phyloP scores from a whole-genome alignment of 805 yeast species.

The Monosporozyma aquatica region DNA sequence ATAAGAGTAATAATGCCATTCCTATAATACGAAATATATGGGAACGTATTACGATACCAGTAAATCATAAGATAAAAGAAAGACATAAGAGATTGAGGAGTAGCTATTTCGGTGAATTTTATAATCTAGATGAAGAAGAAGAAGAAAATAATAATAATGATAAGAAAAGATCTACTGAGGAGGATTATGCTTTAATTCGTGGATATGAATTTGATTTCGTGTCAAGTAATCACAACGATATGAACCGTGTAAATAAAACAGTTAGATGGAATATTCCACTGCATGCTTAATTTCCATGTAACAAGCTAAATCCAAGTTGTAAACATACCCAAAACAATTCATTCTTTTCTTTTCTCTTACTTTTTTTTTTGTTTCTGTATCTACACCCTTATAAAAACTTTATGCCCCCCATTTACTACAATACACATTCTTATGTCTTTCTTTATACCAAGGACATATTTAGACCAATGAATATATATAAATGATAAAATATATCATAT shows the following conservation, averaged over 20 bases:
- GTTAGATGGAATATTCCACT: conserved; percentile 7
- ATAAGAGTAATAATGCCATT: conserved; percentile 6
- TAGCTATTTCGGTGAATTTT: conserved; percentile 12
- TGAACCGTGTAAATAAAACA: neutral
- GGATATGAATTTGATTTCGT: conserved; percentile 19
- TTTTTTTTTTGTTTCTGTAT: too few species aligned
- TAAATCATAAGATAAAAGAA: conserved; percentile 20
- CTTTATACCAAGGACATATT: too few species aligned
- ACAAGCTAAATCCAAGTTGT: too few species aligned
- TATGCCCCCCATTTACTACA: too few species aligned
- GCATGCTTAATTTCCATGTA: neutral
- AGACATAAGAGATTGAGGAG: conserved; percentile 17
- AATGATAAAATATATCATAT: too few species aligned
- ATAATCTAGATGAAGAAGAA: conserved; percentile 8
- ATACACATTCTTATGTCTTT: too few species aligned
- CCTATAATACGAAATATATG: conserved; percentile 18
- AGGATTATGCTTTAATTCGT: conserved; percentile 26
- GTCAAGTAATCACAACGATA: neutral
- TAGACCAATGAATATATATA: too few species aligned
- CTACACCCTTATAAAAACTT: too few species aligned
- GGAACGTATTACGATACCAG: conserved; percentile 28
- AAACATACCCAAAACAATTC: too few species aligned
- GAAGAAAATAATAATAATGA: too few species aligned
- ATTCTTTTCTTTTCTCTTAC: too few species aligned
- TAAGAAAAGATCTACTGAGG: conserved; percentile 1